These are phyloP conservation scores for Papilionanthe hybrid DNA, from an alignment of 116 monocot species.

Conservation along the genomic window DNA sequence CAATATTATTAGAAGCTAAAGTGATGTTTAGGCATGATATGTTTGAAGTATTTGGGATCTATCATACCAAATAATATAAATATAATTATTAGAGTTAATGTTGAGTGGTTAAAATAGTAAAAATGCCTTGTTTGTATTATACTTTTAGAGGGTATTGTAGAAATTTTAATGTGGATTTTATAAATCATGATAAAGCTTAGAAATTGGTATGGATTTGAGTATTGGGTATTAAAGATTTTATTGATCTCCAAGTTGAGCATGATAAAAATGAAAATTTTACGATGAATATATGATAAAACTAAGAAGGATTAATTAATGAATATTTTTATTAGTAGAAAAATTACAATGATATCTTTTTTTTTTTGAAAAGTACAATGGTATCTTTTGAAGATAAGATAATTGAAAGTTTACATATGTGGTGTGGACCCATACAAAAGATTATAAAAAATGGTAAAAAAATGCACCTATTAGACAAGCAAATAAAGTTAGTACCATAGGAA, in stretches of 20 bases:
- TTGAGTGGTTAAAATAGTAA: background rate
- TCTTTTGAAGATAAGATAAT: background rate
- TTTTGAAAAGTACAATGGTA: background rate
- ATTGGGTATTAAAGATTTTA: background rate
- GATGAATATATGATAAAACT: background rate
- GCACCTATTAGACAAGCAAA: too few relatives aligned
- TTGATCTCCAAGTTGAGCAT: background rate
- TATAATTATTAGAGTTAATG: background rate
- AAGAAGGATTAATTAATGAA: background rate
- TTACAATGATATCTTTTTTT: background rate
- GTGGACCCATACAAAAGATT: background rate
- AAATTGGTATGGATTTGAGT: background rate
- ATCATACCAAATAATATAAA: background rate
- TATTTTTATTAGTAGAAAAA: background rate
- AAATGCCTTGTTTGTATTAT: background rate
- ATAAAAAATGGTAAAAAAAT: too few relatives aligned
- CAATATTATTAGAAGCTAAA: background rate
- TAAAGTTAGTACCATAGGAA: too few relatives aligned
- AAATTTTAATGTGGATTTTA: background rate
- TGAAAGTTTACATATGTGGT: background rate
- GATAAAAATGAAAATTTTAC: background rate
- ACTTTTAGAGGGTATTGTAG: background rate
- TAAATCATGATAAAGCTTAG: background rate
- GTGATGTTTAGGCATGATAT: background rate
- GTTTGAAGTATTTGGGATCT: background rate